Evolutionary conservation across 345 rosid genomes (phyloP).

Genomic region (Psidium guajava): DNA sequence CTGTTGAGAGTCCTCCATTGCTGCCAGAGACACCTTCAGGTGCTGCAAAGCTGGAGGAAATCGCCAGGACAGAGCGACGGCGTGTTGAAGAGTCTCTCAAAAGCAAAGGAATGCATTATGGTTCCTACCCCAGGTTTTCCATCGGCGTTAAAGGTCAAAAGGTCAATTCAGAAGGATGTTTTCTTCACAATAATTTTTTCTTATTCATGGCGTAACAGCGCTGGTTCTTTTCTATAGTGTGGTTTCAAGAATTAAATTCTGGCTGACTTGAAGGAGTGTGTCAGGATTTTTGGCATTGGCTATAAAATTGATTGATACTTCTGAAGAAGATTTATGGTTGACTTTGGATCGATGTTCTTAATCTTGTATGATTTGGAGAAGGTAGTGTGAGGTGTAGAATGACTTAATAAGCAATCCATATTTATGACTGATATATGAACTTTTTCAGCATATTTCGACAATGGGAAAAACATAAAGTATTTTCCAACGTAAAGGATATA

Average conservation of each 20-base stretch:
- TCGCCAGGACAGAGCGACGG: constrained; percentile 55
- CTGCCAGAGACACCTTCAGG: constrained; percentile 40
- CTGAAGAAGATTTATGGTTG: neutral
- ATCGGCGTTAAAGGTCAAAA: constrained; percentile 85
- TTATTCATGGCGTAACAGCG: neutral
- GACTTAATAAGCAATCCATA: neutral
- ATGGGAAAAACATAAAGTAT: neutral
- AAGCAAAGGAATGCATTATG: constrained; percentile 40
- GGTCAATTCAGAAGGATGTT: constrained; percentile 25
- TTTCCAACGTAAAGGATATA: neutral
- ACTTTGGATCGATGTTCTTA: neutral
- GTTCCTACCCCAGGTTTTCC: constrained; percentile 60
- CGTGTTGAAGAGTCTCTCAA: constrained; percentile 52
- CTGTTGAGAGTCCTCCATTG: constrained; percentile 19
- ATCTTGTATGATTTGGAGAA: neutral
- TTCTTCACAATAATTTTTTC: neutral
- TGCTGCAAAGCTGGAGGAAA: constrained; percentile 42
- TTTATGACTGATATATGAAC: neutral
- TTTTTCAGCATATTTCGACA: neutral
- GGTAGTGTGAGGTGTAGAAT: neutral
- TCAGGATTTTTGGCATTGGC: neutral
- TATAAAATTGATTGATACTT: neutral
- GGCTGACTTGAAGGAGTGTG: neutral
- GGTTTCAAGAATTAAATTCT: neutral
- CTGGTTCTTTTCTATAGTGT: neutral